These are phyloP conservation scores for Blastobotrys elegans DNA, from an alignment of 1,139 yeast genomes.

Conservation along the genomic window DNA sequence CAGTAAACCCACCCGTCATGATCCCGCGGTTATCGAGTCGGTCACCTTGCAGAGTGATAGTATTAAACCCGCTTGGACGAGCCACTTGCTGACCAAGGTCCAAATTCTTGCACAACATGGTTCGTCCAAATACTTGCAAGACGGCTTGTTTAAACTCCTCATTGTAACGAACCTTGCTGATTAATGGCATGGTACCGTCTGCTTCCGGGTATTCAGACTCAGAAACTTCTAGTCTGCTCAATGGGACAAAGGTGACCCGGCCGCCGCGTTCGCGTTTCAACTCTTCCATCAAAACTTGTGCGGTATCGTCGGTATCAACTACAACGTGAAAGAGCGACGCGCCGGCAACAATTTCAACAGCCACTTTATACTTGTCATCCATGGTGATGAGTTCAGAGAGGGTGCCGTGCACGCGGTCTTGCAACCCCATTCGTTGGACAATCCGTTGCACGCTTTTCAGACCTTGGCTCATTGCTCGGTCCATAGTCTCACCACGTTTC, in stretches of 20 bases:
- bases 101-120: slow-evolving; percentile 70
- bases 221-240: slow-evolving; percentile 56
- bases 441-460: slow-evolving; percentile 61
- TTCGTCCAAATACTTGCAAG: slow-evolving; percentile 72
- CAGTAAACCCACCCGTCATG: slow-evolving; percentile 84
- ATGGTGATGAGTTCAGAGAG: slow-evolving; percentile 78
- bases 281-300: slow-evolving; percentile 72
- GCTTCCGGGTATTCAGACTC: slow-evolving; percentile 47
- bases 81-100: slow-evolving; percentile 68
- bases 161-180: slow-evolving; percentile 63
- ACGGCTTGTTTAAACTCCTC: slow-evolving; percentile 53
- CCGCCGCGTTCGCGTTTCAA: slow-evolving; percentile 62
- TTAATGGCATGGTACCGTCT: slow-evolving; percentile 59
- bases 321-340: slow-evolving; percentile 80
- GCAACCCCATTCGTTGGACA: slow-evolving; percentile 47
- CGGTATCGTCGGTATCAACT: slow-evolving; percentile 84
- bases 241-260: slow-evolving; percentile 85
- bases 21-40: slow-evolving; percentile 80
- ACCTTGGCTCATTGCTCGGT: slow-evolving; percentile 61
- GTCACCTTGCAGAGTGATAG: slow-evolving; percentile 91
- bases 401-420: slow-evolving; percentile 75
- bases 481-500: slow-evolving; percentile 52
- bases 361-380: slow-evolving; percentile 75
- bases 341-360: slow-evolving; percentile 89
- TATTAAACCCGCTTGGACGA: slow-evolving; percentile 55